Percentiles rank a stretch among this genome's conserved stretches.
These are phyloP conservation scores for Globisporangium alternatum DNA, from an alignment of 352 stramenopile species.

Conservation along the genomic window DNA sequence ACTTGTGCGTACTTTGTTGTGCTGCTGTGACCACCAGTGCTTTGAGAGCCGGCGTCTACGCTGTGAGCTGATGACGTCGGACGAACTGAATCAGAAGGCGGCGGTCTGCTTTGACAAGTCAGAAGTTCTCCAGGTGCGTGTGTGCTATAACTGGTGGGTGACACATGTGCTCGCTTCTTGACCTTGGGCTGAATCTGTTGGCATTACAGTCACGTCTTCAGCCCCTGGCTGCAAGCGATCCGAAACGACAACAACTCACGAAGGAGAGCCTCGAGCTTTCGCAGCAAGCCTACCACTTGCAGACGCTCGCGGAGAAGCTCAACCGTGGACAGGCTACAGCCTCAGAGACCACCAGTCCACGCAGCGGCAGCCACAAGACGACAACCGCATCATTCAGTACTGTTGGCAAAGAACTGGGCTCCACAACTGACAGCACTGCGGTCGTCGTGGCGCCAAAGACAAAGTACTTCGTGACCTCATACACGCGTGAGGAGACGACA, in stretches of 20 bases:
- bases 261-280: slow-evolving; percentile 42
- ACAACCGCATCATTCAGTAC: not conserved
- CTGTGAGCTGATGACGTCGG: slow-evolving; percentile 26
- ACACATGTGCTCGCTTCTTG: not conserved
- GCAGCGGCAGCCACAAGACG: not conserved
- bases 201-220: slow-evolving; percentile 12
- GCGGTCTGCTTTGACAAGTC: slow-evolving; percentile 34
- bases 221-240: slow-evolving; percentile 9
- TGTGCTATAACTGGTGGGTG: not conserved
- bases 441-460: slow-evolving; percentile 22
- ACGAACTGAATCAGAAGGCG: slow-evolving; percentile 28
- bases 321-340: not conserved
- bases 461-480: slow-evolving; percentile 38
- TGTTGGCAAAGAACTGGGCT: no score
- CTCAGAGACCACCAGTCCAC: not conserved
- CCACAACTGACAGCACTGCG: slow-evolving; percentile 5
- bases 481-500: slow-evolving; percentile 20
- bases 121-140: slow-evolving; percentile 28
- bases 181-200: not conserved
- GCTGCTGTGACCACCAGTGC: slow-evolving; percentile 2
- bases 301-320: slow-evolving; percentile 33
- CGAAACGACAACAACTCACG: slow-evolving; percentile 25
- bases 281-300: slow-evolving; percentile 51
- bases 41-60: slow-evolving; percentile 27
- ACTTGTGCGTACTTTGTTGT: not conserved